Evolutionary conservation across 2,329 filamentous ascomycete genomes (phyloP), one percentile per base, ranked within the genome.

Genomic region (Mycosphaerella sp.): DNA sequence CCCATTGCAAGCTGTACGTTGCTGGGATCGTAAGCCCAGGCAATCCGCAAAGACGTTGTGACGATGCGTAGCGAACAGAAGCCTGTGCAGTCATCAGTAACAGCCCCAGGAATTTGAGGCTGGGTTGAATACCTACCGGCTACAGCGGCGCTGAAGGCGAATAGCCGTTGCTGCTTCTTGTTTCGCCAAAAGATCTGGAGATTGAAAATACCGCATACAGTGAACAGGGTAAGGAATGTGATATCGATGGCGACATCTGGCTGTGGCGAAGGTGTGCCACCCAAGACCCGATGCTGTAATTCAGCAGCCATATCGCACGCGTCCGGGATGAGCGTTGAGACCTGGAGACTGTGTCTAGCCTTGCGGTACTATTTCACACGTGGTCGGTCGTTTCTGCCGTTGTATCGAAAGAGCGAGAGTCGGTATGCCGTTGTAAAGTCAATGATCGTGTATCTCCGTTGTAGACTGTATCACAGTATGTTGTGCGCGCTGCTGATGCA

Each of bases 191-290:
- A 75, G 45, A 85, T 77, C 45, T 73, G 74, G 76, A 85, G 80
- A 74, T 87, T 80, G 54, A 73, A 60, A 12, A 69, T 72, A 6
- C 80, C 83, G n/a, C 73, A 76, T 45, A 64, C 38, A 34, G 80
- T 55, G 69, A 84, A 87, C 53, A 86, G 66, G 40, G 70, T 67
- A 11, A 89, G 68, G 58, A 90, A 80, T 53, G 87, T 78, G 49
- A 78, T 75, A 57, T 75, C 80, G 66, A 89, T 76, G 38, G 86
- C 83, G 6, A 83, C 76, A 67, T 91, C 87, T 58, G 85, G 71
- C 2, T 65, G 58, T 3, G 76, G 65, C 1, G 74, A 78, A 1
- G 87, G 86, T 6, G 72, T 60, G 23, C 83, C 80, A 54, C 85
- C 84, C 14, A 83, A 69, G 12, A 67, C 64, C 41, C 83, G 81